Percentiles rank a stretch among this genome's conserved stretches.
phyloP scores from a whole-genome alignment of 2,329 filamentous ascomycete genomes.

The Erysiphe neolycopersici region DNA sequence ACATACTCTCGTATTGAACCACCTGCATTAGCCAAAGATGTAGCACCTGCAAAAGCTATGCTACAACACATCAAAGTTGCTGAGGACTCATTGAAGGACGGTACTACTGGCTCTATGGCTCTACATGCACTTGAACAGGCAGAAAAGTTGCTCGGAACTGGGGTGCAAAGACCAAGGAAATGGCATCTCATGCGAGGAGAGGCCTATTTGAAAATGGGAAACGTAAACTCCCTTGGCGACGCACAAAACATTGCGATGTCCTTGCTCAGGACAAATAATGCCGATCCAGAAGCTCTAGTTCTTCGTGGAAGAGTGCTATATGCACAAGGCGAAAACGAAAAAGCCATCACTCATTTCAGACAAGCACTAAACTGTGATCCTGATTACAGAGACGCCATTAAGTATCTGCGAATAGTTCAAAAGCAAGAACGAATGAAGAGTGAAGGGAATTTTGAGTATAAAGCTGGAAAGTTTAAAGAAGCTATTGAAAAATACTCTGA shows the following conservation, averaged over 20 bases:
- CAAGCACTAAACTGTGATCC: slow-evolving; percentile 77
- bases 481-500: slow-evolving; percentile 67
- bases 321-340: slow-evolving; percentile 78
- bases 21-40: slow-evolving; percentile 61
- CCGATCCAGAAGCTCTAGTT: slow-evolving; percentile 82
- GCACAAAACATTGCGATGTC: slow-evolving; percentile 82
- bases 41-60: slow-evolving; percentile 63
- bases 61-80: slow-evolving; percentile 55
- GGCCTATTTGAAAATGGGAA: slow-evolving; percentile 79
- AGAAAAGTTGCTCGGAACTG: slow-evolving; percentile 47
- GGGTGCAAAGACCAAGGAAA: slow-evolving; percentile 62
- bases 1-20: slow-evolving; percentile 62
- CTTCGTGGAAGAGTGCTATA: slow-evolving; percentile 73
- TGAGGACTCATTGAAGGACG: slow-evolving; percentile 45
- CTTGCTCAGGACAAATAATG: slow-evolving; percentile 58
- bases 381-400: slow-evolving; percentile 69
- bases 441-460: slow-evolving; percentile 77
- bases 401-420: slow-evolving; percentile 69
- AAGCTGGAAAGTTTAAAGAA: slow-evolving; percentile 49
- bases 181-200: slow-evolving; percentile 86
- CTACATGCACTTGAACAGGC: slow-evolving; percentile 79
- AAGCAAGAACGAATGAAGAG: slow-evolving; percentile 85
- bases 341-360: slow-evolving; percentile 76
- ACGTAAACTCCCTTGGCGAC: slow-evolving; percentile 66
- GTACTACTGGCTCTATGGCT: slow-evolving; percentile 70